Conservation (phyloP, 495 filamentous ascomycete species). For the Neurospora sp. region DNA sequence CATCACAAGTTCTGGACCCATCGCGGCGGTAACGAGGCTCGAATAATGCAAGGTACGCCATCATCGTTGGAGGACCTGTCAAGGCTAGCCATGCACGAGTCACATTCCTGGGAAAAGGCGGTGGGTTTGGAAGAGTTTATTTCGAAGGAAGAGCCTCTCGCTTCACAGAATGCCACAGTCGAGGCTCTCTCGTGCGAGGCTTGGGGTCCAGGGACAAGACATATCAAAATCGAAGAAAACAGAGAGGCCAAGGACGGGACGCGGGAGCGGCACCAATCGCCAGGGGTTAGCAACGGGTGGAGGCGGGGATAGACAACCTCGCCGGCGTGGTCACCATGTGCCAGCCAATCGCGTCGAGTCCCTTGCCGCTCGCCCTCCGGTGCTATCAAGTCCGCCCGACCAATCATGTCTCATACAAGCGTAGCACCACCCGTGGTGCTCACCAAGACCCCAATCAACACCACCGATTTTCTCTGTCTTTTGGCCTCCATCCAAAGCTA, state of each 20-base stretch:
- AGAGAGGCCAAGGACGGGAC: not conserved
- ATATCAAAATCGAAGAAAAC: not conserved
- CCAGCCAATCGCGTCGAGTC: slow-evolving; percentile 14
- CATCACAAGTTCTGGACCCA: not conserved
- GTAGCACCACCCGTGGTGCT: not conserved
- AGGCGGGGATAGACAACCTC: not conserved
- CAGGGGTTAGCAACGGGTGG: not conserved
- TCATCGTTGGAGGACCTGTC: not conserved
- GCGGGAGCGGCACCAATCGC: not conserved
- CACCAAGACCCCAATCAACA: not conserved
- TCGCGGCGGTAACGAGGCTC: not conserved
- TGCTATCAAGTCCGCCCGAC: slow-evolving; percentile 4
- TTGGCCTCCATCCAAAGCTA: slow-evolving; percentile 13
- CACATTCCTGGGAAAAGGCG: not conserved
- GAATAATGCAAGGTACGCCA: not conserved
- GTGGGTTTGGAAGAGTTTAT: not conserved
- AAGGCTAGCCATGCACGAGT: not conserved
- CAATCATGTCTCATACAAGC: slow-evolving; percentile 12
- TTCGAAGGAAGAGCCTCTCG: not conserved
- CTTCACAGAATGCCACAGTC: not conserved
- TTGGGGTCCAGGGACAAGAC: not conserved
- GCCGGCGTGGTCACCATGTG: not conserved
- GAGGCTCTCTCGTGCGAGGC: not conserved
- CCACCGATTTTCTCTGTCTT: slow-evolving; percentile 1
- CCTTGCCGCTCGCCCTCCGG: slow-evolving; percentile 18